Evolutionary conservation across 495 filamentous ascomycete species (phyloP).

Genomic region (Stereocaulon alpinum): DNA sequence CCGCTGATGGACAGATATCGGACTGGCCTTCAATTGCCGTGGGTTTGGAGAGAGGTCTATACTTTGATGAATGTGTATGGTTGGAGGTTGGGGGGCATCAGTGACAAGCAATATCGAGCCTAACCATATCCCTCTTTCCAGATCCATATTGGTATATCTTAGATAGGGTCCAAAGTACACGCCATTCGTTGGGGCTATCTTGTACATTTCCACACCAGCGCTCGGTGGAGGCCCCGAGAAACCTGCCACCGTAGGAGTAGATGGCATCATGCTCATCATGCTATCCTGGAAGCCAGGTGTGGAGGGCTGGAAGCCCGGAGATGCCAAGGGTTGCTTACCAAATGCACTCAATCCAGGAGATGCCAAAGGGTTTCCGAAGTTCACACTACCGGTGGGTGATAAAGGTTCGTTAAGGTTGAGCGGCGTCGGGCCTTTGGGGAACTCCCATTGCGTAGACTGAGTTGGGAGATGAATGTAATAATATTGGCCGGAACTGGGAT

Average conservation of each 20-base stretch:
- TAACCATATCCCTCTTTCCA: conserved; percentile 84
- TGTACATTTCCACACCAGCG: conserved; percentile 85
- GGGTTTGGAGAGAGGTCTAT: conserved; percentile 88
- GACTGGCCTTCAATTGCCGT: conserved; percentile 71
- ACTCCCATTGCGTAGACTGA: conserved; percentile 97
- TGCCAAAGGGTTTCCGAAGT: conserved; percentile 59
- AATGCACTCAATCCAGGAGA: conserved; percentile 61
- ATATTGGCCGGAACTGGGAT: conserved; percentile 91
- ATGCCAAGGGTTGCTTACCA: conserved; percentile 61
- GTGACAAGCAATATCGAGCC: conserved; percentile 78
- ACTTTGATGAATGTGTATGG: conserved; percentile 91
- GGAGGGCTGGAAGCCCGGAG: conserved; percentile 58
- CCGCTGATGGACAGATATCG: conserved; percentile 78
- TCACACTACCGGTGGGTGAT: conserved; percentile 70
- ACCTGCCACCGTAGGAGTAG: conserved; percentile 55
- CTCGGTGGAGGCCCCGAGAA: conserved; percentile 78
- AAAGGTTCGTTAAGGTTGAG: conserved; percentile 70
- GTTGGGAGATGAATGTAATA: conserved; percentile 97
- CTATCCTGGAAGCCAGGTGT: conserved; percentile 65
- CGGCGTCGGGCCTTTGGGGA: conserved; percentile 84
- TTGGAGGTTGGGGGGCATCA: conserved; percentile 86
- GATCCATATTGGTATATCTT: conserved; percentile 92
- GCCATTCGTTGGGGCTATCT: conserved; percentile 86
- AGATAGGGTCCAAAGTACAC: conserved; percentile 97
- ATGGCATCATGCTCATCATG: conserved; percentile 67